Base-by-base conservation (phyloP, 352 stramenopile genomes). In the Peronospora belbahrii region DNA sequence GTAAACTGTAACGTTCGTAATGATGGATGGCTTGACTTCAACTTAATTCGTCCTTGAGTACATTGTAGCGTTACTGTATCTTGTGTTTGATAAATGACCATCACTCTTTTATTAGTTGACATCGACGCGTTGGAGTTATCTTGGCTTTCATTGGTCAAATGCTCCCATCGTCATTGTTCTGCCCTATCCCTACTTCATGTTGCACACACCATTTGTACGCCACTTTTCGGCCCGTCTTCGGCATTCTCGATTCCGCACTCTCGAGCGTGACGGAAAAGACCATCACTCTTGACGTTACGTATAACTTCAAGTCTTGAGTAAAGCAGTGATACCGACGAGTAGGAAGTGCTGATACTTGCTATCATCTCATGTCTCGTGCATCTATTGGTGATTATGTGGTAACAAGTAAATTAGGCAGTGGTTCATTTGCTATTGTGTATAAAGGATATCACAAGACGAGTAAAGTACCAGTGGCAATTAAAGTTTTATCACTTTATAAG, bases 401-500 rank as follows among this genome's bases (percentile, higher is more conserved):
- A 23, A 85, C 89, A 33, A 74, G 83, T 53, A 86, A 91, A 44
- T 70, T 98, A 8, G 94, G 94, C 47, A 94, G 74, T 22, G 94
- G 94, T 14, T 97, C 85, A 11, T 98, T 97, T 62, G 94, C 94
- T 19, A 86, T 90, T 11, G 91, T 89, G 36, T 89, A 89, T 62
- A 84, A 84, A 35, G 78, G 74, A 14, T 85, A 87, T 53, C 78
- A 89, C 67, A 74, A 85, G 68, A 53, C 70, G 8, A 82, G 62
- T 20, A 79, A 85, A 30, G 56, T 80, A 32, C 69, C 60, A 8
- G 92, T 96, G 25, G 94, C 94, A 20, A 96, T 98, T 63, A 98
- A 98, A 67, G 88, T 85, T 48, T 95, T 98, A 59, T 85, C 85
- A 39, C 74, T 95, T 11, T 65, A 86, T 64, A 97, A 96, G 58